These are phyloP conservation scores for Funneliformis mosseae DNA, from an alignment of 192 early-diverging fungal species.

Conservation along the genomic window DNA sequence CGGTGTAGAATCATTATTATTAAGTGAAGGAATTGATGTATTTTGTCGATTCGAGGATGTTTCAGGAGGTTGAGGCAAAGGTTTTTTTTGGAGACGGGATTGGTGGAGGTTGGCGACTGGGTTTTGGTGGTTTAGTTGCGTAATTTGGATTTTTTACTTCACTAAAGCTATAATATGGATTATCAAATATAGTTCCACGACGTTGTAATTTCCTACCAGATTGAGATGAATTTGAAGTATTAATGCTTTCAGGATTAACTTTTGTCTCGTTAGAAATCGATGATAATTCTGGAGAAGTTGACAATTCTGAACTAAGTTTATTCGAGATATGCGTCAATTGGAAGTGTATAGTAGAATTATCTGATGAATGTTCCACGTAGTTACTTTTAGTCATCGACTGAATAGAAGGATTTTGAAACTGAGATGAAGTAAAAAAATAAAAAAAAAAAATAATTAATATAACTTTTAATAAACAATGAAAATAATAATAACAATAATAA, in stretches of 20 bases:
- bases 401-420: not conserved
- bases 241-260: not conserved
- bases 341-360: not conserved
- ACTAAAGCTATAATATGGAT: slow-evolving; percentile 55
- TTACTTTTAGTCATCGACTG: not conserved
- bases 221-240: not conserved
- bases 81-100: slow-evolving; percentile 31
- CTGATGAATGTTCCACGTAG: not conserved
- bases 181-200: slow-evolving; percentile 61
- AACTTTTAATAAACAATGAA: not conserved
- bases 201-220: slow-evolving; percentile 28
- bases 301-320: not conserved
- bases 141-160: slow-evolving; percentile 37
- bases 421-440: not conserved
- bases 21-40: not conserved
- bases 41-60: not conserved
- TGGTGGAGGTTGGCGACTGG: not conserved
- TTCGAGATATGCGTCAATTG: not conserved
- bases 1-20: slow-evolving; percentile 43
- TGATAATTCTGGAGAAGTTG: not conserved
- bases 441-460: not conserved
- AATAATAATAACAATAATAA: not conserved
- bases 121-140: slow-evolving; percentile 5
- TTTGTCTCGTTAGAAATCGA: slow-evolving; percentile 5
- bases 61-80: slow-evolving; percentile 6